phyloP scores from a whole-genome alignment of 2,329 filamentous ascomycete genomes.

The Malbranchea zuffiana region DNA sequence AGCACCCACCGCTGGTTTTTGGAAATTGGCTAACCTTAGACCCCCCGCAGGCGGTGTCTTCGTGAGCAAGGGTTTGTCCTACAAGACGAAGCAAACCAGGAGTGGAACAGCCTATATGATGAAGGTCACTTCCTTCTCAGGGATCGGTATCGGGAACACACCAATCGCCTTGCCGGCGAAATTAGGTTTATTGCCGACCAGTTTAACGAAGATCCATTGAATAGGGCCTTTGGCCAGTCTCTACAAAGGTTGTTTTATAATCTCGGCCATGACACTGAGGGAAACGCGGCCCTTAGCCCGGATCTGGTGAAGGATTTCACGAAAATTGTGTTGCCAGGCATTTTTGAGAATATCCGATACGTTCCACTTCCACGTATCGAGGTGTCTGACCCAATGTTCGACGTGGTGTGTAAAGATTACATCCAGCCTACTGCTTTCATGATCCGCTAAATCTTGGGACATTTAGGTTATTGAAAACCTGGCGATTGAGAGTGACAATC shows the following conservation, averaged over 20 bases:
- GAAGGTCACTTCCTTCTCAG: constrained; percentile 76
- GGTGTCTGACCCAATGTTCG: constrained; percentile 71
- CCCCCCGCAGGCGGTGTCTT: constrained; percentile 55
- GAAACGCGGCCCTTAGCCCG: constrained; percentile 82
- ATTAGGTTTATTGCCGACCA: constrained; percentile 80
- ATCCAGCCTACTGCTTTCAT: not conserved
- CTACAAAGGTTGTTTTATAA: constrained; percentile 79
- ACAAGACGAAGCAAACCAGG: constrained; percentile 62
- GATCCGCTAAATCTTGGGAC: not conserved
- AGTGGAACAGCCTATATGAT: constrained; percentile 80
- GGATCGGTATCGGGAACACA: constrained; percentile 76
- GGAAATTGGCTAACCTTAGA: constrained; percentile 9
- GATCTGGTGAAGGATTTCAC: constrained; percentile 82
- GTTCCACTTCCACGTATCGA: constrained; percentile 90
- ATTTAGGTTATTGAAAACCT: constrained; percentile 73
- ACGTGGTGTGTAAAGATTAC: constrained; percentile 47
- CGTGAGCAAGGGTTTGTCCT: constrained; percentile 87
- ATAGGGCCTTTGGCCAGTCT: constrained; percentile 65
- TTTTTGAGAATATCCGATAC: constrained; percentile 79
- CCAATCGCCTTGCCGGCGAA: constrained; percentile 77
- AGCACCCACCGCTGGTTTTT: not conserved
- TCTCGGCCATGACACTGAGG: constrained; percentile 75
- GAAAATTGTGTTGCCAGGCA: constrained; percentile 70
- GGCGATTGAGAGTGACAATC: constrained; percentile 89
- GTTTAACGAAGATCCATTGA: constrained; percentile 79